Conservation (phyloP, 1,139 yeast genomes). For the Suhomyces taliae region DNA sequence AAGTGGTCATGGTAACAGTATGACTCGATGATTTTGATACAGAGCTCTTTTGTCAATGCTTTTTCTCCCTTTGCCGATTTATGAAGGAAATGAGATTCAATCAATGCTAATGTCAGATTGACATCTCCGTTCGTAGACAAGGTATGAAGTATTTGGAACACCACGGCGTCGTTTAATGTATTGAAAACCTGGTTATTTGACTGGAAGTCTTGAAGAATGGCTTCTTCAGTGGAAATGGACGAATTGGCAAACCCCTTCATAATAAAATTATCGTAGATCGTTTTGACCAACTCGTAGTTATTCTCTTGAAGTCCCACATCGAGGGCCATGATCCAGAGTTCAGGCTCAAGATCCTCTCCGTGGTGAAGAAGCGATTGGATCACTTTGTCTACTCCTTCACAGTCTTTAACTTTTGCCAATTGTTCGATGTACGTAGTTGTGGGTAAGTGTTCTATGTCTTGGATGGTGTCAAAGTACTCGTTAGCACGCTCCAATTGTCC, state of each 20-base stretch:
- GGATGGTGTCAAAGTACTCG: slow-evolving; percentile 16
- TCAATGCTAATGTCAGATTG: slow-evolving; percentile 31
- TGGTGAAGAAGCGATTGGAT: neutral
- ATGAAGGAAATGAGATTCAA: slow-evolving; percentile 41
- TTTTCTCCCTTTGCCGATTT: slow-evolving; percentile 32
- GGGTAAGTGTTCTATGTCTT: slow-evolving; percentile 5
- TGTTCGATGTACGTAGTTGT: slow-evolving; percentile 5
- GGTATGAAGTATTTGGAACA: slow-evolving; percentile 29
- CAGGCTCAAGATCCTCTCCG: slow-evolving; percentile 5
- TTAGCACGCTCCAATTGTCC: slow-evolving; percentile 26
- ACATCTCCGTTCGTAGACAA: slow-evolving; percentile 43
- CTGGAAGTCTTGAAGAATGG: slow-evolving; percentile 17
- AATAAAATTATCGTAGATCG: slow-evolving; percentile 29
- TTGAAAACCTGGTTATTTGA: slow-evolving; percentile 7
- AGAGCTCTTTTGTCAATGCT: slow-evolving; percentile 35
- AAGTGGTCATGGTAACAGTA: slow-evolving; percentile 30
- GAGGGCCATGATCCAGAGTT: slow-evolving; percentile 26
- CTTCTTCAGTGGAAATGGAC: slow-evolving; percentile 24
- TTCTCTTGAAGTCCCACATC: slow-evolving; percentile 24
- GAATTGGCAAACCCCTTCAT: slow-evolving; percentile 30
- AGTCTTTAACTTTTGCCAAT: slow-evolving; percentile 18
- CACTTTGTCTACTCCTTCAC: slow-evolving; percentile 15
- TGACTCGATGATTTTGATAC: slow-evolving; percentile 36
- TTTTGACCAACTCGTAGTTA: slow-evolving; percentile 29
- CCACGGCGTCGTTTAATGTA: slow-evolving; percentile 12